Base-by-base conservation (phyloP, 2,329 filamentous ascomycete species). In the Phaeosphaeria sp. region DNA sequence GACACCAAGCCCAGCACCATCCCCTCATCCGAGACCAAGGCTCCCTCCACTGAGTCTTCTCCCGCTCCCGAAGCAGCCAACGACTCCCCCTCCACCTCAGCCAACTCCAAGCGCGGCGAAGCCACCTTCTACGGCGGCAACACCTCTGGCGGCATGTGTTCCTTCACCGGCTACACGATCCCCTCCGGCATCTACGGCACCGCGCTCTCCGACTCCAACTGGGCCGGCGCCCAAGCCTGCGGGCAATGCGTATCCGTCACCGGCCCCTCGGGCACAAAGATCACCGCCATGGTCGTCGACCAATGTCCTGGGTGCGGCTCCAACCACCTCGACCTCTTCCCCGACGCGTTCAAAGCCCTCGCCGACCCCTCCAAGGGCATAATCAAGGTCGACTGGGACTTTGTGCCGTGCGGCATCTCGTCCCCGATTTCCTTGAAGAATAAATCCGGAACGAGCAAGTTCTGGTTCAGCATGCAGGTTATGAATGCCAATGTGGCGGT, bases 241-340 rank as follows among this genome's bases (percentile, higher is more conserved):
- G 88, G 89, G 62, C 78, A 81, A 20, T 91, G 89, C 62, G 77
- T 91, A 13, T 74, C 81, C 51, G 86, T 91, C 33, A 87, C 81
- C 2, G 85, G 85, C 0, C 83, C 83, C 3, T 80, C 73, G 15
- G 87, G 86, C 18, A 85, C 84, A 2, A 80, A 78, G 22, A 82
- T 90, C 72, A 89, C 81, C 30, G 87, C 84, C 40, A 90, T 91
- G 88, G 85, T 87, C 61, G 82, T 84, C 20, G 85, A 87, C 69
- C 73, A 86, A 74, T 87, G 85, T 73, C 84, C 84, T 40, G 81
- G 80, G 59, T 87, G 85, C 64, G 80, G 78, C 17, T 57, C 71
- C 47, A 83, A 84, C 75, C 81, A 86, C 65, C 80, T 87, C 52
- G 85, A 87, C 65, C 81, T 87, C 54, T 87, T 83, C 76, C 69